Conservation (phyloP, 768 basidiomycete species). For the Auricularia auricula-judae region DNA sequence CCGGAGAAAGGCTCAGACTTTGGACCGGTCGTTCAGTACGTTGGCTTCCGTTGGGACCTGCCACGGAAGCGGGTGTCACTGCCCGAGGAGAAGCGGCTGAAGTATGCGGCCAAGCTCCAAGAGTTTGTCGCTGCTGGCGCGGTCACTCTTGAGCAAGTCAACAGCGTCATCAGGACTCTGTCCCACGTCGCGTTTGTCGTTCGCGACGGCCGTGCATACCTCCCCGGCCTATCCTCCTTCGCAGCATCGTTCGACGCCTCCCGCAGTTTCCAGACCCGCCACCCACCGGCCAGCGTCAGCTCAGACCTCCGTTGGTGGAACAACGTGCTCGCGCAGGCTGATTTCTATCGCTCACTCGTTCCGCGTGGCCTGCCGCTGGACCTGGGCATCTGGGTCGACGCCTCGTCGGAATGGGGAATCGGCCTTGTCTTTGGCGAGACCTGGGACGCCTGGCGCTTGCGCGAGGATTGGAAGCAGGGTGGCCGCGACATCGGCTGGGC, state of each 20-base stretch:
- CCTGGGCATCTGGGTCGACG: conserved; percentile 1
- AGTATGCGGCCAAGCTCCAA: conserved; percentile 12
- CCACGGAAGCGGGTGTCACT: conserved; percentile 15
- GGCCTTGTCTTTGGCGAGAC: background rate
- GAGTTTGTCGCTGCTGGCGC: conserved; percentile 8
- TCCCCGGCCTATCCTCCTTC: conserved; percentile 18
- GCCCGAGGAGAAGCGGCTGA: conserved; percentile 18
- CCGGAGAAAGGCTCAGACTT: conserved; percentile 13
- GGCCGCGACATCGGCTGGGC: conserved; percentile 5
- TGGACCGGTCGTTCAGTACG: conserved; percentile 11
- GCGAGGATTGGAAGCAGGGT: background rate
- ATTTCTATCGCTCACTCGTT: background rate
- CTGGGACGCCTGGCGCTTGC: background rate
- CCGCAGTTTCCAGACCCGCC: conserved; percentile 3
- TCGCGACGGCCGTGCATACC: conserved; percentile 14
- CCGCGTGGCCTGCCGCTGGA: background rate
- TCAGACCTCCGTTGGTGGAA: conserved; percentile 26
- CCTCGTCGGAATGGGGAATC: background rate
- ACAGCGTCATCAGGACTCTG: conserved; percentile 21
- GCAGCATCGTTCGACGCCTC: conserved; percentile 14
- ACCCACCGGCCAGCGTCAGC: conserved; percentile 14
- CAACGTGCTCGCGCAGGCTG: background rate
- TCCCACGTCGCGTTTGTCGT: conserved; percentile 24
- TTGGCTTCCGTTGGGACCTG: conserved; percentile 24
- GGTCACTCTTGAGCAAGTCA: conserved; percentile 9